Conservation (phyloP, 129 eudicot species). For the Silybum marianum region DNA sequence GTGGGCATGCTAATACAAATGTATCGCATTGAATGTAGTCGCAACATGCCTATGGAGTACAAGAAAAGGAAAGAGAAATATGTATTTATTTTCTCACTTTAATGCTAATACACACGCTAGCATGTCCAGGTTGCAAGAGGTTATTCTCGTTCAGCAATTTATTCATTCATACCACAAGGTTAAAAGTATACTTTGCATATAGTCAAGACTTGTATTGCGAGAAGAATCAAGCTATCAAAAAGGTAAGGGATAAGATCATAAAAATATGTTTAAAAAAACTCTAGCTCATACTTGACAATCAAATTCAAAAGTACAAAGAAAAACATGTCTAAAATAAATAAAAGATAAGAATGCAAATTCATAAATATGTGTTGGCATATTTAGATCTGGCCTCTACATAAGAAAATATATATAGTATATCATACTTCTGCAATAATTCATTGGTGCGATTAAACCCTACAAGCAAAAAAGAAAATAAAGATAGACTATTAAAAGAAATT, state of each 20-base stretch:
- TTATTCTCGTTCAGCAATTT: not conserved
- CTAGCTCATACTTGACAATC: not conserved
- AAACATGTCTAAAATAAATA: not conserved
- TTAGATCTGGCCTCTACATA: constrained; percentile 1
- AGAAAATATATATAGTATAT: not conserved
- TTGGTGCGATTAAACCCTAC: constrained; percentile 21
- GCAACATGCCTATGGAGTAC: not conserved
- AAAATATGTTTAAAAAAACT: not conserved
- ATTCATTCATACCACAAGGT: not conserved
- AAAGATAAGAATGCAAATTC: not conserved
- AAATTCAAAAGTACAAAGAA: not conserved
- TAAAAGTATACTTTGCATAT: not conserved
- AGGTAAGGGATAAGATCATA: not conserved
- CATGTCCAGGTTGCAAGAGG: not conserved
- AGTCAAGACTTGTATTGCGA: not conserved
- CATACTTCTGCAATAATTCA: not conserved
- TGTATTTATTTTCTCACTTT: not conserved
- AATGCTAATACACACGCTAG: not conserved
- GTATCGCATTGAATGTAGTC: not conserved
- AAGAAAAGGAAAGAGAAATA: not conserved
- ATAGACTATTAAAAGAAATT: constrained; percentile 23
- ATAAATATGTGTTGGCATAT: not conserved
- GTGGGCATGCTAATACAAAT: not conserved
- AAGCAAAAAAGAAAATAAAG: constrained; percentile 1
- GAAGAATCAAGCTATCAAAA: not conserved